phyloP scores from a whole-genome alignment of 2,329 filamentous ascomycete genomes.

The Tolypocladium amazonense region DNA sequence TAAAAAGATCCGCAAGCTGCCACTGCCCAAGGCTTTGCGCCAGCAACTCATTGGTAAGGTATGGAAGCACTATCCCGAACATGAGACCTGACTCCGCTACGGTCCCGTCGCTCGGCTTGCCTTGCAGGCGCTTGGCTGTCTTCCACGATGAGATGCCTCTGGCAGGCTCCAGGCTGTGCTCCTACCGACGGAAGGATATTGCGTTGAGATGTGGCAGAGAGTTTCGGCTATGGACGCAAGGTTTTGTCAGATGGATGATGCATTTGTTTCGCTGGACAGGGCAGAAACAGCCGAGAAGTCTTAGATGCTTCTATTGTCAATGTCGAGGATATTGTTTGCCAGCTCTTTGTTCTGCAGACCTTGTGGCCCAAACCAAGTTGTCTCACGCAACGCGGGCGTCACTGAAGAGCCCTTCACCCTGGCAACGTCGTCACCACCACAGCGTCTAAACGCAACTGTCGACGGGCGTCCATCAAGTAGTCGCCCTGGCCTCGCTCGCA shows the following conservation, averaged over 20 bases:
- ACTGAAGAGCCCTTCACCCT: too few species aligned
- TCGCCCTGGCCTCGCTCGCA: background rate
- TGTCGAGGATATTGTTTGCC: background rate
- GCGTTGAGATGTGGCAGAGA: too few species aligned
- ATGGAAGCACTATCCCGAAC: too few species aligned
- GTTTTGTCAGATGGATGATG: background rate
- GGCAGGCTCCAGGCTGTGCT: too few species aligned
- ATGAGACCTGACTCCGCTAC: background rate
- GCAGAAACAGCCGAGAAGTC: too few species aligned
- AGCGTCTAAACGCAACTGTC: background rate
- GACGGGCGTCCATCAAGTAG: background rate
- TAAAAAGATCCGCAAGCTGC: background rate
- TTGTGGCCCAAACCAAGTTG: background rate
- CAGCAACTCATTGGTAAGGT: background rate
- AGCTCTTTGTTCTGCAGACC: background rate
- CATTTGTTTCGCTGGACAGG: too few species aligned
- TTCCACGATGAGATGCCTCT: too few species aligned
- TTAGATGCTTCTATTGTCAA: too few species aligned
- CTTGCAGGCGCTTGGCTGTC: too few species aligned
- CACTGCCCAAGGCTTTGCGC: background rate
- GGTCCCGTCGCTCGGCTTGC: too few species aligned
- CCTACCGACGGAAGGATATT: too few species aligned
- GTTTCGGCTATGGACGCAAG: background rate
- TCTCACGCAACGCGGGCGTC: background rate
- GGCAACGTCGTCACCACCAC: background rate